Conservation (phyloP, 352 stramenopile species). For the Globisporangium yorkense region DNA sequence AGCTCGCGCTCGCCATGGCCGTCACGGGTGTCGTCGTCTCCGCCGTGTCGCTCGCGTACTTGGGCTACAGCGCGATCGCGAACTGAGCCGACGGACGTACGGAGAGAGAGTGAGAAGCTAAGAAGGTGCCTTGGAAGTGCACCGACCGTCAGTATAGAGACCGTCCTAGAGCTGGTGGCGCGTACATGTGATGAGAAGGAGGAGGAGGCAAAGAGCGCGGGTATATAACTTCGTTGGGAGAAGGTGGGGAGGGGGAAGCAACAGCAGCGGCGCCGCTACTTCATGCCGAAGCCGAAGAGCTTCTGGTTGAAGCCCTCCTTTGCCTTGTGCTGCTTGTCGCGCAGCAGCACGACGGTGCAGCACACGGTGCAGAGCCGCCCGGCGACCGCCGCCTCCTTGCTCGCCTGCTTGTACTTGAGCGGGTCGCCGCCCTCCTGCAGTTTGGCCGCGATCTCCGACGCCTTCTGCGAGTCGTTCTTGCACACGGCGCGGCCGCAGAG, state of each 20-base stretch:
- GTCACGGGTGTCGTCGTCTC: slow-evolving; percentile 49
- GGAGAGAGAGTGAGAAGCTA: not conserved
- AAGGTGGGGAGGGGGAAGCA: not conserved
- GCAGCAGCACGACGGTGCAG: slow-evolving; percentile 70
- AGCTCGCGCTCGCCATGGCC: slow-evolving; percentile 39
- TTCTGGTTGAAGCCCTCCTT: slow-evolving; percentile 76
- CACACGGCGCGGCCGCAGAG: slow-evolving; percentile 73
- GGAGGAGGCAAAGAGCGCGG: not conserved
- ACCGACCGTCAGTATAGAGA: not conserved
- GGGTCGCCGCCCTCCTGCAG: slow-evolving; percentile 27
- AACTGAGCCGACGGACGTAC: slow-evolving; percentile 12
- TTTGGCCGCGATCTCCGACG: slow-evolving; percentile 54
- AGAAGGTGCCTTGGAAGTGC: not conserved
- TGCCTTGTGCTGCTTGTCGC: slow-evolving; percentile 67
- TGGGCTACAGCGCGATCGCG: slow-evolving; percentile 49
- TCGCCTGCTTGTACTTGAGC: slow-evolving; percentile 12
- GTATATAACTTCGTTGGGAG: not conserved
- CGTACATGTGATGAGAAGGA: too few relatives aligned
- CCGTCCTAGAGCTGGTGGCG: not conserved
- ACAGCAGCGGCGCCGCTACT: slow-evolving; percentile 20
- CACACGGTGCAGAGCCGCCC: slow-evolving; percentile 70
- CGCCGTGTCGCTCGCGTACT: slow-evolving; percentile 62
- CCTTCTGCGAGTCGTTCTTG: slow-evolving; percentile 81
- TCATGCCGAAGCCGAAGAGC: slow-evolving; percentile 62
- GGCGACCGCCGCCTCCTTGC: slow-evolving; percentile 56